Evolutionary conservation across 345 rosid species (phyloP), one percentile per base, ranked within the genome.

Genomic region (Aquilaria yunnanensis): DNA sequence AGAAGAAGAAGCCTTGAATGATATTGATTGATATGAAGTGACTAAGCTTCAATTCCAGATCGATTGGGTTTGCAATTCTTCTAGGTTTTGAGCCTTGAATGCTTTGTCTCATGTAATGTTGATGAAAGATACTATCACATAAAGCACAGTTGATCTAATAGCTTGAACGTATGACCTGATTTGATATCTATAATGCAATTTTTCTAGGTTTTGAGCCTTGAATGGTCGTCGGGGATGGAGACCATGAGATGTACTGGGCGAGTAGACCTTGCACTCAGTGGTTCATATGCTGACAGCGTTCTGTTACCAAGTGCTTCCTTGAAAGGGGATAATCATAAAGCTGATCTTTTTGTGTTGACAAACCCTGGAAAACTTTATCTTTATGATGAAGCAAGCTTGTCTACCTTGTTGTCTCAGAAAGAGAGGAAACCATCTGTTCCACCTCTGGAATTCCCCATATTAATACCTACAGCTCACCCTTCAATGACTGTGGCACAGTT

Each of bases 261-360:
- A 41, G 71, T 74, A 65, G 89, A 84, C 62, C 67, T 87, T 59
- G 67, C 80, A 62, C 80, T 87, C 47, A 58, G 65, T 9, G 83
- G 86, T 50, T 82, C 88, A 55, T 87, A 84, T 47, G 87, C 88
- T 54, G 94, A 87, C 74, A 80, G 82, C 84, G 69, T 84, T 73
- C 73, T 87, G 65, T 65, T 78, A 63, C 77, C 90, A 12, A 79
- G 64, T 72, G 68, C 65, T 62, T 81, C 81, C 70, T 63, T 75
- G 58, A 67, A 69, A 3, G 72, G 57, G 60, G 70, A 54, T 51
- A 74, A 70, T 60, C 70, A 61, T 61, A 74, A 67, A 68, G 75
- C 80, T 51, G 75, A 71, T 71, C 69, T 82, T 16, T 76, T 77
- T 70, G 75, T 84, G 45, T 75, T 84, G 81, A 77, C 94, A 72